These are phyloP conservation scores for Claviceps fusiformis DNA, from an alignment of 2,329 filamentous ascomycete species.

Conservation along the genomic window DNA sequence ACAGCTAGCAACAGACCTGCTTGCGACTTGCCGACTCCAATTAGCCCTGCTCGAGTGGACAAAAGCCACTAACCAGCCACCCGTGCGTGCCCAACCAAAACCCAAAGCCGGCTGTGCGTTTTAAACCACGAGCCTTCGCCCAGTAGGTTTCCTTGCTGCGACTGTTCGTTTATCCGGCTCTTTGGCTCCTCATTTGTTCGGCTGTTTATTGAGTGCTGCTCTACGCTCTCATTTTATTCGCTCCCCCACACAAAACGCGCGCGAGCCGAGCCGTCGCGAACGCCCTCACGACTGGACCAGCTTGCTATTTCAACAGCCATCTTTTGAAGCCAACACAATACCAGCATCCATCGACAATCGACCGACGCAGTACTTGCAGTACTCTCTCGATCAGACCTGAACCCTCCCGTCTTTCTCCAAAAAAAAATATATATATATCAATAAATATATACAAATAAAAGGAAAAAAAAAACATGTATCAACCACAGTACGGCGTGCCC, in stretches of 20 bases:
- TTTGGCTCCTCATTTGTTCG: constrained; percentile 6
- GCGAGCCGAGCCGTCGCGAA: constrained; percentile 1
- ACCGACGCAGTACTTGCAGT: constrained; percentile 15
- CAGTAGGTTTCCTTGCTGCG: constrained; percentile 11
- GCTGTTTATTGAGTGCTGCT: constrained; percentile 5
- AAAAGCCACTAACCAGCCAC: constrained; percentile 17
- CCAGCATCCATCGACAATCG: neutral
- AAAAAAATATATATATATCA: too few species aligned
- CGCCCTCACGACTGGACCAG: neutral
- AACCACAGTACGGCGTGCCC: constrained; percentile 61
- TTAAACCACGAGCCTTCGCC: constrained; percentile 18
- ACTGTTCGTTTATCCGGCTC: constrained; percentile 12
- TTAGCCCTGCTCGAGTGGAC: constrained; percentile 26
- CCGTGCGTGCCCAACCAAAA: constrained; percentile 33
- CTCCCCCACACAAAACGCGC: constrained; percentile 2
- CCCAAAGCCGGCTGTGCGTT: constrained; percentile 24
- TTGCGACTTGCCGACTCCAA: constrained; percentile 18
- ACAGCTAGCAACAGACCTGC: constrained; percentile 21
- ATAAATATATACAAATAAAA: too few species aligned
- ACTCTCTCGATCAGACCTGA: constrained; percentile 11
- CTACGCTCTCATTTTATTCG: constrained; percentile 9
- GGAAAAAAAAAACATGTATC: constrained; percentile 51
- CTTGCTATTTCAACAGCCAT: neutral
- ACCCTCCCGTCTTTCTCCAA: constrained; percentile 22
- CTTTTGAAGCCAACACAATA: too few species aligned